Base-by-base conservation (phyloP, 345 rosid species). In the Gossypium australe region DNA sequence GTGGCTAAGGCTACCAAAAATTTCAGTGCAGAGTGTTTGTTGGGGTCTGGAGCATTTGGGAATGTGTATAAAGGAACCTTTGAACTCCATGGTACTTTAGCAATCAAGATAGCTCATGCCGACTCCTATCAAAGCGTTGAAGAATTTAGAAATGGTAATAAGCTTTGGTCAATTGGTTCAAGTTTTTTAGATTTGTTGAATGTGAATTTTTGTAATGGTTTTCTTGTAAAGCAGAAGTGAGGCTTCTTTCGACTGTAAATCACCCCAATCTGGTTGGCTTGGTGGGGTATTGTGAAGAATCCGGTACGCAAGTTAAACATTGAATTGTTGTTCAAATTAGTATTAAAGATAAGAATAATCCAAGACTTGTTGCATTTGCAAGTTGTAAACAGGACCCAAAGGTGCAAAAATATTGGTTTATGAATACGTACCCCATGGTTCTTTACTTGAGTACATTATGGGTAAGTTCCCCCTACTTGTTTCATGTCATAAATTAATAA, bases 211-310 rank as follows among this genome's bases (percentile, higher is more conserved):
- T 73, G 77, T 78, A 11, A 7, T 77, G 43, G 72, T 81, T 78
- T 34, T 72, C 53, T 81, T 77, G 74, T 34, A 34, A 59, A 79
- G 77, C 92, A 90, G 90, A 90, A 81, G 89, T 87, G 49, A 83
- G 69, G 67, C 83, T 88, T 3, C 83, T 90, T 34, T 80, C 88
- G 0, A 82, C 79, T 72, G 87, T 86, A 20, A 80, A 78, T 83
- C 92, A 90, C 76, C 79, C 70, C 38, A 88, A 88, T 79, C 90
- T 88, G 8, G 84, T 84, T 24, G 71, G 80, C 59, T 79, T 90
- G 85, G 85, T 90, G 29, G 92, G 94, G 25, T 88, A 82, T 47
- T 88, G 90, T 71, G 90, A 90, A 79, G 88, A 86, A 77, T 27
- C 81, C 58, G 89, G 94, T 86, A 74, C 24, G 71, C 6, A 25